Evolutionary conservation across 2,329 filamentous ascomycete genomes (phyloP), one percentile per base, ranked within the genome.

Genomic region (Pyrenochaeta sp.): DNA sequence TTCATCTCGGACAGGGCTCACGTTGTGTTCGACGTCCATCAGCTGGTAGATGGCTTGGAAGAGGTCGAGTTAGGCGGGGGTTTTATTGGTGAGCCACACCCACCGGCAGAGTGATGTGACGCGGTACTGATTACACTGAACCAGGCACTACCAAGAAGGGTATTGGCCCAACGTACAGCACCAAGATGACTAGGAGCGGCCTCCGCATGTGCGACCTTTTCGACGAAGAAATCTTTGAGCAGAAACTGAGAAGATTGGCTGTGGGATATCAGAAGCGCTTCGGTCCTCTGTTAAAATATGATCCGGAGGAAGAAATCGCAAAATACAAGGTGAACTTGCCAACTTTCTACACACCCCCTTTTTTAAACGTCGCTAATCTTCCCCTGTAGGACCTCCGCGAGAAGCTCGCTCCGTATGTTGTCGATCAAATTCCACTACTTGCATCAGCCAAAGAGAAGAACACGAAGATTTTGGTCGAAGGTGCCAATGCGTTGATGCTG

Each of bases 161-260:
- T 56, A 83, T 83, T 56, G 80, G 74, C 64, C 85, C 84, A 77
- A 82, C 81, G 58, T 88, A 88, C 76, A 85, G 82, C 67, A 84
- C 83, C 55, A 89, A 88, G 74, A 85, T 85, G 60, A 78, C 85
- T 33, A 81, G 90, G 64, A 89, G 81, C 62, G 90, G 89, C 42
- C 81, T 93, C 54, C 83, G 83, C 63, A 78, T 90, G 47, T 80
- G 81, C 54, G 88, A 92, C 50, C 80, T 92, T 58, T 91, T 91
- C 71, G 79, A 90, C 69, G 82, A 85, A 70, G 78, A 83, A 35
- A 71, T 82, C 7, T 91, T 92, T 63, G 89, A 91, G 76, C 69
- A 75, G 35, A 90, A 89, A 74, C 76, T 92, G 37, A 81, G 87
- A 35, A 76, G 79, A 20, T 77, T 92, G 42, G 87, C 83, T 7